Evolutionary conservation across 352 stramenopile genomes (phyloP), one percentile per base, ranked within the genome.

Genomic region (Pythium chondricola): DNA sequence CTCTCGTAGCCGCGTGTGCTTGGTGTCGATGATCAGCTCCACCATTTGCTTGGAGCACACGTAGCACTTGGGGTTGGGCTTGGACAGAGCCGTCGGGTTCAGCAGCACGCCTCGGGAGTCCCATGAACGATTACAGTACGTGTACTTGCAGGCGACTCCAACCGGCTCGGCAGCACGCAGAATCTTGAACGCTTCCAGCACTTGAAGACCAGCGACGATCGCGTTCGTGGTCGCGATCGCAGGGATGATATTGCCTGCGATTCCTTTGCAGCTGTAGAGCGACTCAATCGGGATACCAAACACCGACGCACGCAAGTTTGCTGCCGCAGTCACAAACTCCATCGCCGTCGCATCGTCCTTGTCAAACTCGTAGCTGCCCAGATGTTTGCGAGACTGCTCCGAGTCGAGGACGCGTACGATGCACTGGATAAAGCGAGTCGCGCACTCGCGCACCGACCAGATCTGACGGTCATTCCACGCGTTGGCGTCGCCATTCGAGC

Each of bases 151-250:
- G 4, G 52, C 58, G 31, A 88, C 61, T 17, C 69, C 72, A 2
- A 97, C 62, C 2, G 78, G 67, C 42, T 85, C 64, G 4, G 66
- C 60, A 9, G 57, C 69, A n/a, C 74, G 74, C 8, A 94, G 51
- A 52, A 94, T 83, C 52, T 85, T 84, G 63, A 92, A 90, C 13
- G 81, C 81, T 58, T 94, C 71, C 20, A 94, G 63, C 37, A 94
- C 83, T 43, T 94, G 83, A 18, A 99, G 74, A 5, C 96, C 97
- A 0, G 97, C 96, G 20, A 98, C 95, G 63, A 99, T 99, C 16
- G 97, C 97, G 69, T 99, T 99, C n/a, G 97, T 99, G 14, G 97
- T 99, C 10, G 97, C 97, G 65, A 99, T 99, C 16, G 97, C 97
- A 37, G 97, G 97, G 48, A 99, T 98, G 57, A 99, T 99, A 65